phyloP scores from a whole-genome alignment of 176 grass and related monocot species.

The Juncus effusus region DNA sequence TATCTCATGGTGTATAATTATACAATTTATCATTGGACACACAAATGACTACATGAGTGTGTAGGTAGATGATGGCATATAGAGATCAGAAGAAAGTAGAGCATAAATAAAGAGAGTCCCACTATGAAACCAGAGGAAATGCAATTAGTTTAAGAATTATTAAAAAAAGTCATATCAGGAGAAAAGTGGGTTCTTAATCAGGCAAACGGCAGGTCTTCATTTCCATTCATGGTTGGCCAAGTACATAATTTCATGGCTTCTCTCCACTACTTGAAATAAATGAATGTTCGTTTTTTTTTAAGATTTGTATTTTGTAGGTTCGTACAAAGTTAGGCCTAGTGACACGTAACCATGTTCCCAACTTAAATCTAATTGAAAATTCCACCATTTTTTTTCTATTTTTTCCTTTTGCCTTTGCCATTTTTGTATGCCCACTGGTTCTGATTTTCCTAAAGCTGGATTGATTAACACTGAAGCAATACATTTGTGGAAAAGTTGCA shows the following conservation, averaged over 20 bases:
- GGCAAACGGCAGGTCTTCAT: too few relatives aligned
- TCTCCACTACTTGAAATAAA: not conserved
- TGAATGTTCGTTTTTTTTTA: not conserved
- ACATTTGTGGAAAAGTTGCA: constrained; percentile 26
- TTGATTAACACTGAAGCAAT: constrained; percentile 26
- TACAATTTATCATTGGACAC: not conserved
- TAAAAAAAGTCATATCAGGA: constrained; percentile 28
- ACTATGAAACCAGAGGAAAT: constrained; percentile 10
- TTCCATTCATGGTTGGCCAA: too few relatives aligned
- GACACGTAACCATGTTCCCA: constrained; percentile 14
- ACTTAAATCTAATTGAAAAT: too few relatives aligned
- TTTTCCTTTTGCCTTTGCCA: constrained; percentile 19
- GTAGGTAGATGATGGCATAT: not conserved
- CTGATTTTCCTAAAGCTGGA: constrained; percentile 22
- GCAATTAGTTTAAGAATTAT: constrained; percentile 12
- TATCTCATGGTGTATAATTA: not conserved
- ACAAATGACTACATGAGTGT: not conserved
- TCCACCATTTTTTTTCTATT: not conserved
- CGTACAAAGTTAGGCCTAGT: constrained; percentile 15
- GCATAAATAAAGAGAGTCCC: constrained; percentile 31
- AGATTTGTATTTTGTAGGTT: not conserved
- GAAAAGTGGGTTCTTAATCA: constrained; percentile 27
- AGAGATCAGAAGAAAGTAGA: not conserved
- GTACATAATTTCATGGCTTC: too few relatives aligned
- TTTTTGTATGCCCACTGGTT: constrained; percentile 21